These are phyloP conservation scores for Lactarius deliciosus DNA, from an alignment of 768 basidiomycete genomes.

Conservation along the genomic window DNA sequence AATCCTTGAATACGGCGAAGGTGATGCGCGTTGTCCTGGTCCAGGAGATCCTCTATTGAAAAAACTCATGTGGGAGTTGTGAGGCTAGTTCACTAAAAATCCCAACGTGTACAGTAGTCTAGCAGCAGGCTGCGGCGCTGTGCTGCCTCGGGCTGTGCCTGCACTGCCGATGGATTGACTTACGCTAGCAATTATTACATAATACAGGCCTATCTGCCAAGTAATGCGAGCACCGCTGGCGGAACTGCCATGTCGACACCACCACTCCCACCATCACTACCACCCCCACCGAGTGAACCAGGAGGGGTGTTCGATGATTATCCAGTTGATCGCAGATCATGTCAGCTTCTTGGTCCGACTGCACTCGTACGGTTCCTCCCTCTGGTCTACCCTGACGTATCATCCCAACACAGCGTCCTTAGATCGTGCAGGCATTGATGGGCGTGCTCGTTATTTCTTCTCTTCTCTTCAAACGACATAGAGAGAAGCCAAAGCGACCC, in stretches of 20 bases:
- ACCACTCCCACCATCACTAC: neutral
- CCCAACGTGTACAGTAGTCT: neutral
- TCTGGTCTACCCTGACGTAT: neutral
- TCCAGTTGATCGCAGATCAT: slow-evolving; percentile 45
- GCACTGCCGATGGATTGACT: neutral
- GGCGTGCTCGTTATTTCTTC: slow-evolving; percentile 89
- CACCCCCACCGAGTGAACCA: slow-evolving; percentile 4
- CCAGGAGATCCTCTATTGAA: slow-evolving; percentile 21
- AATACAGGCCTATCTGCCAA: neutral
- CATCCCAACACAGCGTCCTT: slow-evolving; percentile 16
- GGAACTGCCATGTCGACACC: slow-evolving; percentile 12
- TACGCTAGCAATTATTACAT: neutral
- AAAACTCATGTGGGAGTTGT: slow-evolving; percentile 21
- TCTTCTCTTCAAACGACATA: slow-evolving; percentile 82
- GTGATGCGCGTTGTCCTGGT: slow-evolving; percentile 11
- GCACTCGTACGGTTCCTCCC: slow-evolving; percentile 41
- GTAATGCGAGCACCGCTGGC: neutral
- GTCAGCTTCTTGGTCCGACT: slow-evolving; percentile 48
- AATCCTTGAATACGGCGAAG: slow-evolving; percentile 28
- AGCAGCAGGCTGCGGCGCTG: neutral
- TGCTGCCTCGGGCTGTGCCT: neutral
- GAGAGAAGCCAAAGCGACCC: slow-evolving; percentile 79
- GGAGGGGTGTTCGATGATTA: slow-evolving; percentile 35
- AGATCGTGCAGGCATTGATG: slow-evolving; percentile 85
- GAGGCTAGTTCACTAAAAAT: neutral